These are phyloP conservation scores for Colletotrichum paranaense DNA, from an alignment of 2,329 filamentous ascomycete species.

Conservation along the genomic window DNA sequence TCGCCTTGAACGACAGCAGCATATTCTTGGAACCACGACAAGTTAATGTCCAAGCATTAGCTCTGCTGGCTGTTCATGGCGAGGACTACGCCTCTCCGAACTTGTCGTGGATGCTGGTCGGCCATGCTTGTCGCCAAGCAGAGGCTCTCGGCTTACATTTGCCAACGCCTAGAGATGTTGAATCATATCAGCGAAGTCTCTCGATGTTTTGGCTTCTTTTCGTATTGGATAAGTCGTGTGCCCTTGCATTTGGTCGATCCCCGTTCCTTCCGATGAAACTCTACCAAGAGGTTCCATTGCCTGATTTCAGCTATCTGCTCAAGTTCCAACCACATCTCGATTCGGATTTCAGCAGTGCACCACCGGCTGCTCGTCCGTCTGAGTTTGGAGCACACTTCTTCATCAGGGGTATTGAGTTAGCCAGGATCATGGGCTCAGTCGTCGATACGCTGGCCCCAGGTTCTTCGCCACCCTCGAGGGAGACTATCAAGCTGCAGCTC, in stretches of 20 bases:
- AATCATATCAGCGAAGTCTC: background rate
- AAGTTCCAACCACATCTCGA: conserved; percentile 7
- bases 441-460: background rate
- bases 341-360: background rate
- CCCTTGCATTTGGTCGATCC: conserved; percentile 16
- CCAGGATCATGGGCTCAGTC: background rate
- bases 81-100: conserved; percentile 19
- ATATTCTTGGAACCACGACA: conserved; percentile 13
- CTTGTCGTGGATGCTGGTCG: conserved; percentile 17
- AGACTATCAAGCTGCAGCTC: background rate
- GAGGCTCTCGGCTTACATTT: conserved; percentile 13
- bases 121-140: conserved; percentile 16
- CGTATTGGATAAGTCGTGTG: conserved; percentile 12
- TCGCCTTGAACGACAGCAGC: conserved; percentile 4
- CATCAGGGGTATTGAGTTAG: background rate
- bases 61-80: conserved; percentile 6
- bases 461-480: background rate
- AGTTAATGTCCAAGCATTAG: background rate
- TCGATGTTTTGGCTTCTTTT: conserved; percentile 15
- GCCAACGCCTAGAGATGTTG: background rate
- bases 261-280: background rate
- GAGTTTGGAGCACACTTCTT: conserved; percentile 2
- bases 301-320: conserved; percentile 5
- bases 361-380: background rate
- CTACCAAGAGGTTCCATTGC: conserved; percentile 6